These are phyloP conservation scores for Aspergillus haitiensis DNA, from an alignment of 495 filamentous ascomycete species.

Conservation along the genomic window DNA sequence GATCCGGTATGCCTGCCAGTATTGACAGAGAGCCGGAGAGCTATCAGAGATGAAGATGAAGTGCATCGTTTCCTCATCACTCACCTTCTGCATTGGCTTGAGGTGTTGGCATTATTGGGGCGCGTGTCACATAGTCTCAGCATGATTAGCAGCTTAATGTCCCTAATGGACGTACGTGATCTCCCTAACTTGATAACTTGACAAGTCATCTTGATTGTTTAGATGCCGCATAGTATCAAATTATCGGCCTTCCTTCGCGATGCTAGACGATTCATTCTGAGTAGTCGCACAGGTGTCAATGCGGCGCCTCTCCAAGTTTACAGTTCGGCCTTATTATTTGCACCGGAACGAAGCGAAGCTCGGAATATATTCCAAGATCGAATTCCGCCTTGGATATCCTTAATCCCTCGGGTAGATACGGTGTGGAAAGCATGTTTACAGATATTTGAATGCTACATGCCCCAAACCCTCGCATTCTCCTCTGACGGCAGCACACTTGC, in stretches of 20 bases:
- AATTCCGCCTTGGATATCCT: constrained; percentile 4
- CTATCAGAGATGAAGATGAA: background rate
- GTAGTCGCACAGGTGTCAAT: constrained; percentile 33
- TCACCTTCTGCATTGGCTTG: constrained; percentile 51
- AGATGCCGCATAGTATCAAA: constrained; percentile 18
- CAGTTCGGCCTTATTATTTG: constrained; percentile 34
- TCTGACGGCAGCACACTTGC: constrained; percentile 8
- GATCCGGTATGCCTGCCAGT: constrained; percentile 41
- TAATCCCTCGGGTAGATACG: background rate
- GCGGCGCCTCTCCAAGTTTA: constrained; percentile 24
- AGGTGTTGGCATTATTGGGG: constrained; percentile 42
- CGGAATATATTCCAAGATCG: constrained; percentile 10
- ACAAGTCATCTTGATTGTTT: constrained; percentile 6
- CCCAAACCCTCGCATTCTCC: constrained; percentile 3
- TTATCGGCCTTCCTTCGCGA: constrained; percentile 31
- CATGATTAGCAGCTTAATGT: background rate
- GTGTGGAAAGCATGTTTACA: background rate
- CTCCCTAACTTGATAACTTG: constrained; percentile 10
- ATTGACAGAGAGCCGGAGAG: constrained; percentile 26
- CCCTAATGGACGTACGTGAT: constrained; percentile 6
- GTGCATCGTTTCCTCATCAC: constrained; percentile 38
- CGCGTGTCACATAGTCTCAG: constrained; percentile 26
- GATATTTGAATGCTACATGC: background rate
- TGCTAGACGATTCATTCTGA: constrained; percentile 36
- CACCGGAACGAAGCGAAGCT: constrained; percentile 32